Evolutionary conservation across 1,284 basidiomycete species (phyloP).

Genomic region (Athelia sp.): DNA sequence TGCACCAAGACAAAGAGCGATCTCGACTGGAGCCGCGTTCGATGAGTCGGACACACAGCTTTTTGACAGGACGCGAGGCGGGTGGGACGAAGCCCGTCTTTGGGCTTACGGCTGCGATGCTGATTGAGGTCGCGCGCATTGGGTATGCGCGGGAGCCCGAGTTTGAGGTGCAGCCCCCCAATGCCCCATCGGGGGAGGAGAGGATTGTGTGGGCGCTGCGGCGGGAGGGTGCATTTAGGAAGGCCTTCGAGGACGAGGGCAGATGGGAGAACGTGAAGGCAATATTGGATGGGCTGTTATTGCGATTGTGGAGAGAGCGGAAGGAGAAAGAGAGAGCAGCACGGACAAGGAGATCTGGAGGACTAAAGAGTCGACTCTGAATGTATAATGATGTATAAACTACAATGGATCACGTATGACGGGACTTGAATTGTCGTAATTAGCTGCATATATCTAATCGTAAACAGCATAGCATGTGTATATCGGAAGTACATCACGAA

Average conservation of each 20-base stretch:
- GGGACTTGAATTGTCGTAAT: too few relatives aligned
- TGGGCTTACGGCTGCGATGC: constrained; percentile 74
- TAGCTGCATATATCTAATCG: too few relatives aligned
- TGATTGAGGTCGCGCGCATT: constrained; percentile 63
- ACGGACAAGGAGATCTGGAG: too few relatives aligned
- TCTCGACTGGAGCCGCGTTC: constrained; percentile 14
- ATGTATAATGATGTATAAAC: too few relatives aligned
- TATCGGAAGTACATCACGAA: too few relatives aligned
- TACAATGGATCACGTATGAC: too few relatives aligned
- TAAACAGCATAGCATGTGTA: too few relatives aligned
- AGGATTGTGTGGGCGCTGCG: constrained; percentile 60
- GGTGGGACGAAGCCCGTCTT: constrained; percentile 80
- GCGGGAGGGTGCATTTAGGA: constrained; percentile 6
- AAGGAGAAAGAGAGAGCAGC: not conserved
- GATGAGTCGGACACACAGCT: constrained; percentile 62
- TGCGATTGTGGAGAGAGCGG: not conserved
- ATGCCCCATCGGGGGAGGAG: constrained; percentile 45
- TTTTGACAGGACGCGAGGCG: constrained; percentile 77
- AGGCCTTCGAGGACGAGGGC: not conserved
- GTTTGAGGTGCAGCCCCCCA: constrained; percentile 57
- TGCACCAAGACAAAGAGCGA: constrained; percentile 19
- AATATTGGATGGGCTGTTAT: too few relatives aligned
- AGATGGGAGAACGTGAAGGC: not conserved
- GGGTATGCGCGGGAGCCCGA: constrained; percentile 62
- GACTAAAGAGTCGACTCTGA: not conserved